Conservation (phyloP, 768 basidiomycete genomes). For the Boletus edulis region DNA sequence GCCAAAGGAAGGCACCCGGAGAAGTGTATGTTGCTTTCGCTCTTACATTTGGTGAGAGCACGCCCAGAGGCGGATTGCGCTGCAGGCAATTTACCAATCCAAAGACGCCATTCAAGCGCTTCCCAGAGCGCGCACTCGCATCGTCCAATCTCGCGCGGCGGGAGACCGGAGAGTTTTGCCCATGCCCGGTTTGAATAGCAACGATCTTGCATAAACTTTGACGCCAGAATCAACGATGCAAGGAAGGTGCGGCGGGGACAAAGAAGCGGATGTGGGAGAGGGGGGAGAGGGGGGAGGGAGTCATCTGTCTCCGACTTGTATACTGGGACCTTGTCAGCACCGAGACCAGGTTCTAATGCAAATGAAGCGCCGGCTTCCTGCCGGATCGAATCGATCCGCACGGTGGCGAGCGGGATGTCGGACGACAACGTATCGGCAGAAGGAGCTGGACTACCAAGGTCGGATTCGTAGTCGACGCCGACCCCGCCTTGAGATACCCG, state of each 20-base stretch:
- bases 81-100: conserved; percentile 73
- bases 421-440: conserved; percentile 5
- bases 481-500: conserved; percentile 43
- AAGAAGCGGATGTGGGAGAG: conserved; percentile 55
- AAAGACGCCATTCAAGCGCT: conserved; percentile 87
- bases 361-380: conserved; percentile 15
- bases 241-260: conserved; percentile 90
- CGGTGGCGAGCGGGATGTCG: conserved; percentile 40
- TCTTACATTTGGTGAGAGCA: conserved; percentile 47
- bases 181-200: conserved; percentile 95
- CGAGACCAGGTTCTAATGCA: conserved; percentile 12
- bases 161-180: conserved; percentile 90
- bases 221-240: conserved; percentile 83
- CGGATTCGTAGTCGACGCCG: conserved; percentile 41
- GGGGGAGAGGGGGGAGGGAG: conserved; percentile 19
- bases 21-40: conserved; percentile 41
- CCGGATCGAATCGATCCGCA: conserved; percentile 38
- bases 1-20: background rate
- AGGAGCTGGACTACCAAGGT: conserved; percentile 21
- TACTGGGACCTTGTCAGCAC: conserved; percentile 5
- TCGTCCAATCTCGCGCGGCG: conserved; percentile 79
- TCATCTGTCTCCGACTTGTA: conserved; percentile 14
- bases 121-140: conserved; percentile 88
- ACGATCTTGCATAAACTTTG: conserved; percentile 91
- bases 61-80: conserved; percentile 35